These are phyloP conservation scores for Geotrichum candidum DNA, from an alignment of 1,139 yeast genomes.

Conservation along the genomic window DNA sequence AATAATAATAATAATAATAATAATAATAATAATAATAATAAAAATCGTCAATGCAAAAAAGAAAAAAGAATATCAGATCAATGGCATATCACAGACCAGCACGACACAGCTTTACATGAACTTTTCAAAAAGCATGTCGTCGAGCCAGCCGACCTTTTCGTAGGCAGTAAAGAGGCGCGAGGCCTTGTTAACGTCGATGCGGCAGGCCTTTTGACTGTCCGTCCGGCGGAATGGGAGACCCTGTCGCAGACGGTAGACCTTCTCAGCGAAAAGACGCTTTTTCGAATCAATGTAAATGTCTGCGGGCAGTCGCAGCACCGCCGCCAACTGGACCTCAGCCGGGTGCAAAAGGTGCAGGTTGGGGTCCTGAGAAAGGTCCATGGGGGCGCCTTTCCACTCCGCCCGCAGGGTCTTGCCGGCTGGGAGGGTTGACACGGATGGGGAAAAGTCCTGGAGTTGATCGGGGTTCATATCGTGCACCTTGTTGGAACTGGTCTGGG, in stretches of 20 bases:
- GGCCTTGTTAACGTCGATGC: constrained; percentile 95
- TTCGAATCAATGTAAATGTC: constrained; percentile 87
- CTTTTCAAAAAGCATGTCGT: constrained; percentile 63
- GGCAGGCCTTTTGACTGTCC: constrained; percentile 95
- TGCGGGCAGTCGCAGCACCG: constrained; percentile 78
- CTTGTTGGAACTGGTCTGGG: constrained; percentile 11
- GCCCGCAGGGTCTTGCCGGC: constrained; percentile 70
- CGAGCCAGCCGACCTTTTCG: constrained; percentile 93
- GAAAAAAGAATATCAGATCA: too few species aligned
- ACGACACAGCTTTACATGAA: constrained; percentile 34
- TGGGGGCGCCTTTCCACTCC: constrained; percentile 98
- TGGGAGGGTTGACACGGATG: constrained; percentile 59
- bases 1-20: too few species aligned
- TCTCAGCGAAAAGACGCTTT: constrained; percentile 81
- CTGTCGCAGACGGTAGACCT: constrained; percentile 66
- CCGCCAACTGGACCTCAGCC: constrained; percentile 82
- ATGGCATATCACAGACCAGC: too few species aligned
- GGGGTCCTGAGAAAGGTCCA: constrained; percentile 81
- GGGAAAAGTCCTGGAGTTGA: constrained; percentile 62
- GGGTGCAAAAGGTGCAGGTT: constrained; percentile 70
- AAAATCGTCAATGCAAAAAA: too few species aligned
- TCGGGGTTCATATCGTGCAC: constrained; percentile 39
- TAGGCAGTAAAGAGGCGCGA: constrained; percentile 86
- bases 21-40: too few species aligned
- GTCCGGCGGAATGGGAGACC: constrained; percentile 90